Evolutionary conservation across 495 filamentous ascomycete genomes (phyloP), one percentile per base, ranked within the genome.

Genomic region (Aspergillus sparsus): DNA sequence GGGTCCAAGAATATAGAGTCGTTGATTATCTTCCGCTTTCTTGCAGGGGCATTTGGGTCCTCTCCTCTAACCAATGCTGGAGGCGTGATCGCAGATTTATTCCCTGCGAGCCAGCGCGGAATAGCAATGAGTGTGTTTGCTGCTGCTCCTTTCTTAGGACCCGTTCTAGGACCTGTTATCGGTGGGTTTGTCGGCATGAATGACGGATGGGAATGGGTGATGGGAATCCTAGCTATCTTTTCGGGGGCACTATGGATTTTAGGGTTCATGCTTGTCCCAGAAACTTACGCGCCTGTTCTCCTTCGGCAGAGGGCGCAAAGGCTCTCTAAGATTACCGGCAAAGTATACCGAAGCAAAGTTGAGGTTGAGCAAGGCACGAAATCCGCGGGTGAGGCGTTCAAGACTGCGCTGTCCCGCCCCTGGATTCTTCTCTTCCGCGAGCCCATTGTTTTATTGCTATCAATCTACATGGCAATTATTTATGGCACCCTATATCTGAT

Each of bases 401-500:
- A 73, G 47, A 70, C 69, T 16, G 70, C 80, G 7, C 66, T 85
- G 0, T 65, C 63, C 13, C 67, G 64, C 33, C 83, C 60, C 4
- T 62, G 61, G 66, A 13, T 66, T 36, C 82, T 92, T 62, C 80
- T 92, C 5, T 81, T 90, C 66, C 76, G 75, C 53, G 89, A 92
- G 11, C 80, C 83, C 6, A 83, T 88, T 55, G 78, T 81, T 18
- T 70, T 82, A 36, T 63, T 83, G 8, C 76, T 85, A n/a, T 81
- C 80, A 5, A 57, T 86, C 7, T 89, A 90, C 70, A 80, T 89
- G 64, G 80, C 85, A n/a, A 78, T 88, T 55, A 74, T 82, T 15
- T 89, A 88, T 65, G 83, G 86, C 1, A 82, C 86, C 11, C 71
- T 90, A 1, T 91, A 90, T 70, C 77, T 91, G 32, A 78, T 91